Conservation (phyloP, 345 rosid species). For the Salix purpurea region DNA sequence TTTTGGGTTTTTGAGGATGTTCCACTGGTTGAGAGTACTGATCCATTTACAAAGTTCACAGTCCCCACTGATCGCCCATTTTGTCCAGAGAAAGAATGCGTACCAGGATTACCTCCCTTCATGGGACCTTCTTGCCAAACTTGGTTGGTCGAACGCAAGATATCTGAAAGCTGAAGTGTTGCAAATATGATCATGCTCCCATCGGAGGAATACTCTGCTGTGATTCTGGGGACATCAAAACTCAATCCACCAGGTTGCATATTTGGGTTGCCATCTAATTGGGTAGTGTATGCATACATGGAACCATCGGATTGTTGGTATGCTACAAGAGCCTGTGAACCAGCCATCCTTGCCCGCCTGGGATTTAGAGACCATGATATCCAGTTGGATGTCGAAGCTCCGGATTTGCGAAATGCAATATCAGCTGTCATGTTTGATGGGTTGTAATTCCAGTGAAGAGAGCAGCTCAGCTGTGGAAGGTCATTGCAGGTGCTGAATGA, state of each 20-base stretch:
- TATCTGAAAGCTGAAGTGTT: constrained; percentile 37
- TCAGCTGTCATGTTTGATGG: constrained; percentile 37
- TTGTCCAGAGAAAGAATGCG: constrained; percentile 8
- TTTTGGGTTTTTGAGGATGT: constrained; percentile 30
- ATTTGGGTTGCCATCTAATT: neutral
- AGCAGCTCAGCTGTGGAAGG: constrained; percentile 48
- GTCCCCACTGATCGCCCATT: constrained; percentile 32
- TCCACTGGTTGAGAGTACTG: constrained; percentile 26
- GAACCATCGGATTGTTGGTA: constrained; percentile 36
- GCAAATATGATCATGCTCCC: constrained; percentile 61
- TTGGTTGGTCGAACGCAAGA: constrained; percentile 34
- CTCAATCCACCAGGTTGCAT: constrained; percentile 30
- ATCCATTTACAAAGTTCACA: constrained; percentile 47
- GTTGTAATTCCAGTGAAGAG: constrained; percentile 61
- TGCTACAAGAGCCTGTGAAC: constrained; percentile 65
- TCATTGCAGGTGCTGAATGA: constrained; percentile 30
- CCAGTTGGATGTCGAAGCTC: constrained; percentile 41
- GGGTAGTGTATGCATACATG: constrained; percentile 37
- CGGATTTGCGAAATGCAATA: constrained; percentile 52
- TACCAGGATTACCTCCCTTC: neutral
- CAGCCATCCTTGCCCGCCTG: constrained; percentile 26
- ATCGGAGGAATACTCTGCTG: constrained; percentile 14
- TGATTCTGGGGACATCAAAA: constrained; percentile 40
- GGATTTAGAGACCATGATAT: constrained; percentile 75
- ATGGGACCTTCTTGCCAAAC: constrained; percentile 72